Evolutionary conservation across 73 alveolate species (phyloP).

Genomic region (Blepharisma stoltei): DNA sequence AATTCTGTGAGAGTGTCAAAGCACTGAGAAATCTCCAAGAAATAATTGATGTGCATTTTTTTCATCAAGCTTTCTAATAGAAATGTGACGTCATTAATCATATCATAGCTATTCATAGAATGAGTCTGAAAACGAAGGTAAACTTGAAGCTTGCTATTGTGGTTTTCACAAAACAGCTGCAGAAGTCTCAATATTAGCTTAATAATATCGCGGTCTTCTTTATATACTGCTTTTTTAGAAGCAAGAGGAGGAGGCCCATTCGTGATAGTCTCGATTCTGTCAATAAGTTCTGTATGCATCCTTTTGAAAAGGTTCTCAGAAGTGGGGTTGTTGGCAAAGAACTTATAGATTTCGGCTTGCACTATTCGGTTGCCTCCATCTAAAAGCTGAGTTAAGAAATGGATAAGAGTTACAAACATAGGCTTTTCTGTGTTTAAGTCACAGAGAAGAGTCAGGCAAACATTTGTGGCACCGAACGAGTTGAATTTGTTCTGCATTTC

Average conservation of each 20-base stretch:
- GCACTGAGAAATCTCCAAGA: constrained; percentile 7
- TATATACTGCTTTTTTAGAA: background rate
- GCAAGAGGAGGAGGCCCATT: background rate
- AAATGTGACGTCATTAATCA: background rate
- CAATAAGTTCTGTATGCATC: background rate
- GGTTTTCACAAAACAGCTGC: constrained; percentile 70
- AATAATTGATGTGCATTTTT: background rate
- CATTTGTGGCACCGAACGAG: background rate
- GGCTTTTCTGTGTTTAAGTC: background rate
- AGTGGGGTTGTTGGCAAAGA: background rate
- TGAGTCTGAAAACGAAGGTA: constrained; percentile 48
- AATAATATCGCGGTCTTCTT: constrained; percentile 1
- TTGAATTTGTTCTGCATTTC: too few species aligned
- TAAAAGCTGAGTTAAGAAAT: background rate
- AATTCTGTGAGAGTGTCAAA: constrained; percentile 63
- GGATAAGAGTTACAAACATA: constrained; percentile 8
- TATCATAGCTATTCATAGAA: constrained; percentile 39
- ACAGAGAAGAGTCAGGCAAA: constrained; percentile 3
- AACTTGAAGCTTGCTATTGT: constrained; percentile 52
- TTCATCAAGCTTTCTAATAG: constrained; percentile 1
- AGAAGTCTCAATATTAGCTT: constrained; percentile 40
- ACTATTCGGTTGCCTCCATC: constrained; percentile 25
- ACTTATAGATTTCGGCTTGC: background rate
- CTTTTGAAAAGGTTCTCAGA: constrained; percentile 21
- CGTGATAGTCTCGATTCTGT: background rate